phyloP scores from a whole-genome alignment of 2,329 filamentous ascomycete genomes.

The Tolypocladium paradoxum region DNA sequence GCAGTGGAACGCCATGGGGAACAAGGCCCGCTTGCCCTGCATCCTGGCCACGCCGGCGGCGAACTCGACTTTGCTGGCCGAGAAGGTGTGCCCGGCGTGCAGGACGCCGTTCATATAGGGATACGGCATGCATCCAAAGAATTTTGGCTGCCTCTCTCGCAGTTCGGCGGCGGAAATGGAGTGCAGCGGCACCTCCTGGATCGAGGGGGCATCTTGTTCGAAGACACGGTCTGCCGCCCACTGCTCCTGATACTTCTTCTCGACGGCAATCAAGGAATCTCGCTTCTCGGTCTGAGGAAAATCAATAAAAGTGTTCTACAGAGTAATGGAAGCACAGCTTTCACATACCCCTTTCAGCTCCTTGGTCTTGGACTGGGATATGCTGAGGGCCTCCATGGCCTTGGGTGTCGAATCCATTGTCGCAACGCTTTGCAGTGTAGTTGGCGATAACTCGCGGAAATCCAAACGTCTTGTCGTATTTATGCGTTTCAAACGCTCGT shows the following conservation, averaged over 20 bases:
- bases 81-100: conserved; percentile 89
- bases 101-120: conserved; percentile 78
- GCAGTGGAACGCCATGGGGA: conserved; percentile 84
- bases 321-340: neutral
- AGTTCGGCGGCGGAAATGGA: conserved; percentile 65
- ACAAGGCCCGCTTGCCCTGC: conserved; percentile 78
- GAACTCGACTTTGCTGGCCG: conserved; percentile 88
- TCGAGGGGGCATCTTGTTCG: conserved; percentile 73
- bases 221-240: conserved; percentile 49
- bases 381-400: conserved; percentile 38
- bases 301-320: neutral
- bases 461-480: neutral
- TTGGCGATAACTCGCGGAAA: neutral
- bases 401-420: conserved; percentile 35
- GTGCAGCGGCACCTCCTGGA: conserved; percentile 64
- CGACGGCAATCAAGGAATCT: conserved; percentile 67
- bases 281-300: conserved; percentile 65
- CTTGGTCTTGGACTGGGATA: conserved; percentile 43
- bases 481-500: neutral
- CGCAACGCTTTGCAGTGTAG: conserved; percentile 3
- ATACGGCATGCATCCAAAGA: conserved; percentile 54
- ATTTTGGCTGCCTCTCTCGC: conserved; percentile 76
- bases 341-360: conserved; percentile 45
- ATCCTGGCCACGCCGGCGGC: conserved; percentile 76
- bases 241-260: conserved; percentile 86